Percentiles rank a stretch among this genome's conserved stretches.
Evolutionary conservation across 78 protist genomes (phyloP).

Genomic region (Dictyostelium capitatum): DNA sequence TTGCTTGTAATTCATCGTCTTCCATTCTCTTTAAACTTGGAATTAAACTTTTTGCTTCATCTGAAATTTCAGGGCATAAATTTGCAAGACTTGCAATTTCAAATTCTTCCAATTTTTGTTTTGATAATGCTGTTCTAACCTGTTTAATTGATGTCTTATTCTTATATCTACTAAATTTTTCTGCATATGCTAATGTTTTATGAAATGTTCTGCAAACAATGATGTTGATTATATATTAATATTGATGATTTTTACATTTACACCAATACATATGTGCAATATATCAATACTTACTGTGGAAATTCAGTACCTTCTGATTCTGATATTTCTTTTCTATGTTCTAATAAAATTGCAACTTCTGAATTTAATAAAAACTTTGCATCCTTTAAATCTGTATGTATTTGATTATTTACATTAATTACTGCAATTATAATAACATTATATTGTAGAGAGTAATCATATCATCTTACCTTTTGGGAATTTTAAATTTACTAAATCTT

Average conservation of each 20-base stretch:
- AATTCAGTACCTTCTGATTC: conserved; percentile 37
- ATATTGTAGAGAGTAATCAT: too few species aligned
- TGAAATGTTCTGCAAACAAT: conserved; percentile 83
- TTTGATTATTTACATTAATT: too few species aligned
- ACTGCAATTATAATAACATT: too few species aligned
- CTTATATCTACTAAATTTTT: conserved; percentile 74
- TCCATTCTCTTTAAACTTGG: conserved; percentile 39
- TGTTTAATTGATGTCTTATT: conserved; percentile 68
- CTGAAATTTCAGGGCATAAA: conserved; percentile 64
- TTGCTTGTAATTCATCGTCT: conserved; percentile 67
- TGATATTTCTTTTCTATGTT: conserved; percentile 25
- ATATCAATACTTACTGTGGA: conserved; percentile 47
- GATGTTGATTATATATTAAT: neutral
- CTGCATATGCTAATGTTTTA: conserved; percentile 79
- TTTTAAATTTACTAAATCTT: conserved; percentile 42
- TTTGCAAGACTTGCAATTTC: conserved; percentile 78
- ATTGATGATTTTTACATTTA: neutral
- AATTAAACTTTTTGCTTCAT: conserved; percentile 78
- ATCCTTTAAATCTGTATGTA: conserved; percentile 37
- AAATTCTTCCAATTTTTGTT: conserved; percentile 58
- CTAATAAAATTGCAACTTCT: conserved; percentile 65
- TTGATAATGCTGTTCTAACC: conserved; percentile 52
- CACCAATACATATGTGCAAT: neutral
- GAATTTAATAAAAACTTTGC: conserved; percentile 77
- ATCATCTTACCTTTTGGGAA: conserved; percentile 59